Conservation (phyloP, 768 basidiomycete species). For the Ephemerocybe angulata region DNA sequence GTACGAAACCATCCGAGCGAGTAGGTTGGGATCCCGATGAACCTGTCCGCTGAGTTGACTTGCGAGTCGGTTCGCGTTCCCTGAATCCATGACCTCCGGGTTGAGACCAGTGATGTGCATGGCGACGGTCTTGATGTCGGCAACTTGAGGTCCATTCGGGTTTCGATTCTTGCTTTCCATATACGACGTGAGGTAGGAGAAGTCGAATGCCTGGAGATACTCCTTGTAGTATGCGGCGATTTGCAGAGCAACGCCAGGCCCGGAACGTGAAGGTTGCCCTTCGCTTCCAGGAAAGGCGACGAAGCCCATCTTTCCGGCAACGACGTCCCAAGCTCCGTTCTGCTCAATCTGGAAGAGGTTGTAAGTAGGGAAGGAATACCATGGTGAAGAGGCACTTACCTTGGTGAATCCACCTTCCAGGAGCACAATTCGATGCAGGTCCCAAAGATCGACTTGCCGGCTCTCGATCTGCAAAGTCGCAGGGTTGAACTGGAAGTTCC, state of each 20-base stretch:
- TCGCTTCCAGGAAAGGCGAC: conserved; percentile 61
- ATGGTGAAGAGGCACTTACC: conserved; percentile 30
- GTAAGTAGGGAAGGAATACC: neutral
- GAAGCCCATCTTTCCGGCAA: conserved; percentile 66
- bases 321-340: conserved; percentile 59
- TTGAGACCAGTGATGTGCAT: conserved; percentile 1
- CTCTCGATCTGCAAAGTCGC: conserved; percentile 48
- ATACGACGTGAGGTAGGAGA: conserved; percentile 44
- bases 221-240: conserved; percentile 59
- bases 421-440: conserved; percentile 57
- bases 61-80: neutral
- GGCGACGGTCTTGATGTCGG: neutral
- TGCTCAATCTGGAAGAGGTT: conserved; percentile 41
- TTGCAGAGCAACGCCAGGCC: conserved; percentile 58
- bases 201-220: conserved; percentile 55
- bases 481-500: conserved; percentile 36
- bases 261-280: conserved; percentile 56
- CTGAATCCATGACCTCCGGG: conserved; percentile 8
- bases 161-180: conserved; percentile 15
- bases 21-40: neutral
- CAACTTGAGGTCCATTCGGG: neutral
- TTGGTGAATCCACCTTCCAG: conserved; percentile 49
- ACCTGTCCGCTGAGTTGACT: neutral
- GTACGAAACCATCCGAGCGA: conserved; percentile 45
- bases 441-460: conserved; percentile 55